These are phyloP conservation scores for Crepidotus variabilis DNA, from an alignment of 768 basidiomycete species.

Conservation along the genomic window DNA sequence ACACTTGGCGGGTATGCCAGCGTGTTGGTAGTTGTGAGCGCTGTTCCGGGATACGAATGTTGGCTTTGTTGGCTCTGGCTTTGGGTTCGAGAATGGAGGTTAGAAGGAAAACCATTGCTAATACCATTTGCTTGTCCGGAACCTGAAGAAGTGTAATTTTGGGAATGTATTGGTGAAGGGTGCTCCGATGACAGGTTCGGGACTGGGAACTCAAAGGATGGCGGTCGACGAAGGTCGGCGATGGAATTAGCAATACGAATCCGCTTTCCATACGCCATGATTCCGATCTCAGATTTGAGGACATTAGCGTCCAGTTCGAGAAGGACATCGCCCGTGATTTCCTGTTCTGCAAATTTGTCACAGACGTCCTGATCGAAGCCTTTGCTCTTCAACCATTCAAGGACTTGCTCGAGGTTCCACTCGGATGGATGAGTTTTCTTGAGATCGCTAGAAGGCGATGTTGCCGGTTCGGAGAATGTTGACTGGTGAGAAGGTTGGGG, in stretches of 20 bases:
- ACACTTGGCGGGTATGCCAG: slow-evolving; percentile 28
- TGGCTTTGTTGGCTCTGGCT: slow-evolving; percentile 40
- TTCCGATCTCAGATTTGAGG: slow-evolving; percentile 91
- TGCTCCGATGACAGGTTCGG: slow-evolving; percentile 24
- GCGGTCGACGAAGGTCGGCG: slow-evolving; percentile 74
- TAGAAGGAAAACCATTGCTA: not conserved
- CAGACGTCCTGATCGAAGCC: slow-evolving; percentile 84
- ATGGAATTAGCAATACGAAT: slow-evolving; percentile 92
- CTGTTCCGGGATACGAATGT: slow-evolving; percentile 38
- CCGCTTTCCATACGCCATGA: slow-evolving; percentile 91
- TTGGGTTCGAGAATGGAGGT: slow-evolving; percentile 35
- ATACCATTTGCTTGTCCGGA: not conserved
- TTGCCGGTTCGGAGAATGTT: slow-evolving; percentile 2
- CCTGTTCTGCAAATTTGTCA: slow-evolving; percentile 92
- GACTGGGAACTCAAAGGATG: slow-evolving; percentile 56
- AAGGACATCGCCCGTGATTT: slow-evolving; percentile 96
- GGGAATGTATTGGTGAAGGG: slow-evolving; percentile 26
- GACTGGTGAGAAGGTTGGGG: slow-evolving; percentile 1
- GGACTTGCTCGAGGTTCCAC: slow-evolving; percentile 87
- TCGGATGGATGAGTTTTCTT: slow-evolving; percentile 52
- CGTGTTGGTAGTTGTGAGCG: slow-evolving; percentile 6
- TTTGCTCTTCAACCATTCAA: slow-evolving; percentile 81
- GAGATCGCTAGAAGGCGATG: slow-evolving; percentile 21
- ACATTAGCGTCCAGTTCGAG: slow-evolving; percentile 90
- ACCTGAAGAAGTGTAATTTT: slow-evolving; percentile 7